These are phyloP conservation scores for Neopestalotiopsis clavispora DNA, from an alignment of 2,329 filamentous ascomycete genomes.

Conservation along the genomic window DNA sequence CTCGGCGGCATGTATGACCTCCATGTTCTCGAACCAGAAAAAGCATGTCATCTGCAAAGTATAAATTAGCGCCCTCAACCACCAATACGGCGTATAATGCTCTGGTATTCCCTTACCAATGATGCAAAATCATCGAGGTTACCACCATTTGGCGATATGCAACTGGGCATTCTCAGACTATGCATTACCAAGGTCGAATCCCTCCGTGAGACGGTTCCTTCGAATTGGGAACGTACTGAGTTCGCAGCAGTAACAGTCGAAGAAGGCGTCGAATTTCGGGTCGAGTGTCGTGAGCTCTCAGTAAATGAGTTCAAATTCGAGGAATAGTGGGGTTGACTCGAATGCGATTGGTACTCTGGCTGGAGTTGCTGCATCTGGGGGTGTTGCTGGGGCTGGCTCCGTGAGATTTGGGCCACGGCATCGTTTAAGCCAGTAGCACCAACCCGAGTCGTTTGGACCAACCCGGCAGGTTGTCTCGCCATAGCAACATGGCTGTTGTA, in stretches of 20 bases:
- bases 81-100: too few relatives aligned
- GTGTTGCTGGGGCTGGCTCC: slow-evolving; percentile 35
- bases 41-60: slow-evolving; percentile 81
- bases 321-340: slow-evolving; percentile 19
- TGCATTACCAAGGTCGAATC: slow-evolving; percentile 57
- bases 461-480: slow-evolving; percentile 42
- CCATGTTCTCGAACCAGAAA: slow-evolving; percentile 94
- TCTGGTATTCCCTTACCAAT: slow-evolving; percentile 58
- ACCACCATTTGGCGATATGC: slow-evolving; percentile 77
- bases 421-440: slow-evolving; percentile 39
- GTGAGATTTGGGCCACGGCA: slow-evolving; percentile 26
- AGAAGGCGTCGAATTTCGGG: slow-evolving; percentile 43
- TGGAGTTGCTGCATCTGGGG: slow-evolving; percentile 11
- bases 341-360: slow-evolving; percentile 20
- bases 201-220: slow-evolving; percentile 37
- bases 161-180: slow-evolving; percentile 73
- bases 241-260: slow-evolving; percentile 33
- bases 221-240: slow-evolving; percentile 31
- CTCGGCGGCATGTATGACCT: slow-evolving; percentile 78
- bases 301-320: slow-evolving; percentile 22
- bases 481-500: slow-evolving; percentile 51
- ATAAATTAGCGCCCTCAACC: background rate
- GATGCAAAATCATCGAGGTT: slow-evolving; percentile 84
- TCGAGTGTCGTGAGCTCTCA: slow-evolving; percentile 37
- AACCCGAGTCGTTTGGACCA: slow-evolving; percentile 39